Evolutionary conservation across 2,329 filamentous ascomycete species (phyloP).

Genomic region (Sordariomycetes sp.): DNA sequence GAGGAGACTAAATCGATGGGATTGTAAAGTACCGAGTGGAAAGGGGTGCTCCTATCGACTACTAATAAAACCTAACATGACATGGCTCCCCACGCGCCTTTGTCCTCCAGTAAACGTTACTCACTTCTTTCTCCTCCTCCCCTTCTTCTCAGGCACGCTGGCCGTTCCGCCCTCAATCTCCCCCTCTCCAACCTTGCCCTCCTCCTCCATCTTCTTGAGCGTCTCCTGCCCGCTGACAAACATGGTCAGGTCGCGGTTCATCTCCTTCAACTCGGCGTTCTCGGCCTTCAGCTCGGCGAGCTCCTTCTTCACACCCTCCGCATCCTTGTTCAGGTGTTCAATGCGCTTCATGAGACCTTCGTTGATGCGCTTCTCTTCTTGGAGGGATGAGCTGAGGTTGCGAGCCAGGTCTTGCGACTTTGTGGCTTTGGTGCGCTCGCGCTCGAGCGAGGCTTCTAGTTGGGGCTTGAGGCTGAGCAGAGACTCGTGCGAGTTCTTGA

Average conservation of each 20-base stretch:
- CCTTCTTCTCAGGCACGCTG: conserved; percentile 53
- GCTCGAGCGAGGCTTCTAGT: conserved; percentile 64
- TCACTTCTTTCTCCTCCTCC: conserved; percentile 39
- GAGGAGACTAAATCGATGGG: neutral
- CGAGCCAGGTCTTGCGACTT: conserved; percentile 71
- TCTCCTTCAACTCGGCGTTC: conserved; percentile 68
- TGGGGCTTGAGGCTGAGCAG: conserved; percentile 45
- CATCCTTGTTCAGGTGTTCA: conserved; percentile 58
- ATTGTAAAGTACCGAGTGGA: too few relatives aligned
- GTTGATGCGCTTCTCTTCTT: conserved; percentile 80
- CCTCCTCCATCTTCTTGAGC: conserved; percentile 59
- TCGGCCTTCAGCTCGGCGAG: conserved; percentile 48
- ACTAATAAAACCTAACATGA: too few relatives aligned
- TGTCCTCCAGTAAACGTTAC: too few relatives aligned
- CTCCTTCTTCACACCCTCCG: conserved; percentile 47
- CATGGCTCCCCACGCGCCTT: too few relatives aligned
- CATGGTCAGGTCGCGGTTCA: conserved; percentile 80
- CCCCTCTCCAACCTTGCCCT: conserved; percentile 51
- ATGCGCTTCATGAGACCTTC: conserved; percentile 78
- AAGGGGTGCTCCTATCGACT: too few relatives aligned
- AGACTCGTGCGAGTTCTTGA: conserved; percentile 38
- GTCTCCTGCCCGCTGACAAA: conserved; percentile 81
- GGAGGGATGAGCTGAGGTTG: conserved; percentile 63
- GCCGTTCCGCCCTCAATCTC: conserved; percentile 66
- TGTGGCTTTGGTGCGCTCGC: conserved; percentile 57